phyloP scores from a whole-genome alignment of 129 eudicot species.

The Gnaphalium uliginosum region DNA sequence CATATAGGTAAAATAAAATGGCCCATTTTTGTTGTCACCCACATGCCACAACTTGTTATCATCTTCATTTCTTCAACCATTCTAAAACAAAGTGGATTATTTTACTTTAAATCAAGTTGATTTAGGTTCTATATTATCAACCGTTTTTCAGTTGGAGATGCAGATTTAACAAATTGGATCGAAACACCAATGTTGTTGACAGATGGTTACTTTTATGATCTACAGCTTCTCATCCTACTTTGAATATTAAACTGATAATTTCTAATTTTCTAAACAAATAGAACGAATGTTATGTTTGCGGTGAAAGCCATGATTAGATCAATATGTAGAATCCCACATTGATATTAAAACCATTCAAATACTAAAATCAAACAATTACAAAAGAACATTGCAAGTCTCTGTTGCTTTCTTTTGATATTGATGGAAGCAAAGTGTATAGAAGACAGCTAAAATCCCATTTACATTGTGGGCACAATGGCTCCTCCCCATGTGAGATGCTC shows the following conservation, averaged over 20 bases:
- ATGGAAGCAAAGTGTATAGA: constrained; percentile 19
- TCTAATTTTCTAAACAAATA: too few relatives aligned
- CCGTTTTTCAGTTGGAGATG: too few relatives aligned
- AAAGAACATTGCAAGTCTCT: neutral
- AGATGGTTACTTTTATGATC: neutral
- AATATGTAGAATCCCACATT: neutral
- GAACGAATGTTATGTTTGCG: neutral
- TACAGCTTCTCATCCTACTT: neutral
- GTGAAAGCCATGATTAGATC: neutral
- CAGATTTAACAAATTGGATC: too few relatives aligned
- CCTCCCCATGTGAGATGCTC: constrained; percentile 22
- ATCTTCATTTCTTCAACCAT: constrained; percentile 5
- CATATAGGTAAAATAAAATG: too few relatives aligned
- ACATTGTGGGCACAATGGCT: constrained; percentile 37
- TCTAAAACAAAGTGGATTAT: neutral
- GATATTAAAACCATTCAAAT: neutral
- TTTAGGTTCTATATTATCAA: too few relatives aligned
- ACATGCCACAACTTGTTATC: constrained; percentile 25
- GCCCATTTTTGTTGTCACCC: constrained; percentile 46
- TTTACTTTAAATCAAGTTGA: neutral
- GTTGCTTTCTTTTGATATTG: constrained; percentile 19
- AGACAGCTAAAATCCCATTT: constrained; percentile 35
- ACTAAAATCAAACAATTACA: neutral
- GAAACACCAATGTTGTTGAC: neutral
- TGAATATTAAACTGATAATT: neutral